Conservation (phyloP, 2,329 filamentous ascomycete species). For the Neofusicoccum ribis region DNA sequence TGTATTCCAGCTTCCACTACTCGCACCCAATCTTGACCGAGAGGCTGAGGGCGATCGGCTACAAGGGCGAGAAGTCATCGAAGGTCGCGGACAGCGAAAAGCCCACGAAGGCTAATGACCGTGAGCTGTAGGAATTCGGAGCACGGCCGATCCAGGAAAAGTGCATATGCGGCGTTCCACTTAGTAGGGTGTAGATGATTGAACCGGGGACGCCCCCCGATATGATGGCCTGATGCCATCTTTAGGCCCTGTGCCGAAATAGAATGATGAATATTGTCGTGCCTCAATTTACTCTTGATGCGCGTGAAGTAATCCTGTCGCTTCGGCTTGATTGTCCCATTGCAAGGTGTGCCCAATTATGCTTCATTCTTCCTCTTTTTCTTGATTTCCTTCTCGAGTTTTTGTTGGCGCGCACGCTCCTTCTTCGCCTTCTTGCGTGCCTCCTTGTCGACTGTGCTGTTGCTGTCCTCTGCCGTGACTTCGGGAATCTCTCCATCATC, state of each 20-base stretch:
- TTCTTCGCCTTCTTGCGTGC: conserved; percentile 58
- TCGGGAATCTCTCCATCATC: conserved; percentile 35
- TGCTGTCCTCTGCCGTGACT: conserved; percentile 23
- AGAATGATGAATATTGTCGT: neutral
- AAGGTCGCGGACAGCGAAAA: conserved; percentile 58
- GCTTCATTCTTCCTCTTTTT: conserved; percentile 25
- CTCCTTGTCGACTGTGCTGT: conserved; percentile 21
- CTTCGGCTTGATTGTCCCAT: too few species aligned
- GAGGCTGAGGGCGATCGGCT: conserved; percentile 85
- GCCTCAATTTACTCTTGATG: neutral
- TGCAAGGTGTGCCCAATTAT: neutral
- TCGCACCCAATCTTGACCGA: conserved; percentile 96
- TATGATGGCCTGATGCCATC: neutral
- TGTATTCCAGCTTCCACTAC: conserved; percentile 98
- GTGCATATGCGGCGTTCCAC: conserved; percentile 10
- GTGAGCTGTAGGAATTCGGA: conserved; percentile 62
- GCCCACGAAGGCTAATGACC: conserved; percentile 69
- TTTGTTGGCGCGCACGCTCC: conserved; percentile 49
- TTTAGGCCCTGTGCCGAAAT: neutral
- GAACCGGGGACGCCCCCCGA: too few species aligned
- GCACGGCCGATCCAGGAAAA: conserved; percentile 1
- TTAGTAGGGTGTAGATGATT: neutral
- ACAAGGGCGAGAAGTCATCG: conserved; percentile 65
- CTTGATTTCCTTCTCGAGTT: conserved; percentile 37
- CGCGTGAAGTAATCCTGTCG: neutral